phyloP scores from a whole-genome alignment of 768 basidiomycete genomes.

The Suillus decipiens region DNA sequence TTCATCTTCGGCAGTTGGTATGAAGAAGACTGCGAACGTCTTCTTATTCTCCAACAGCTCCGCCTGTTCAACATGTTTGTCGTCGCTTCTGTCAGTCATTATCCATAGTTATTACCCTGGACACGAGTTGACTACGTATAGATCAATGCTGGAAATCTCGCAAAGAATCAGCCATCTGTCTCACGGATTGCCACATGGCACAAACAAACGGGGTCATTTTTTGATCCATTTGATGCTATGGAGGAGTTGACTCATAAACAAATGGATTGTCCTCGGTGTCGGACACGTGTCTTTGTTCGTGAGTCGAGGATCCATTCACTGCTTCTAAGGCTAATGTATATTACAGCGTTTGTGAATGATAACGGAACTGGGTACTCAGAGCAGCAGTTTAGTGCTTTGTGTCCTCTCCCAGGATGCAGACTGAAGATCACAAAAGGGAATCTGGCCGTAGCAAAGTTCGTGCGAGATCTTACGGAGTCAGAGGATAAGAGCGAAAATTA shows the following conservation, averaged over 20 bases:
- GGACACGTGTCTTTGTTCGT: slow-evolving; percentile 31
- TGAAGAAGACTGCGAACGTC: slow-evolving; percentile 35
- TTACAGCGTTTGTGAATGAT: slow-evolving; percentile 41
- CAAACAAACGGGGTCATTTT: slow-evolving; percentile 29
- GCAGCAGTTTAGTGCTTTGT: slow-evolving; percentile 37
- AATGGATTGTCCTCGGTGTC: slow-evolving; percentile 39
- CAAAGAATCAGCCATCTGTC: slow-evolving; percentile 18
- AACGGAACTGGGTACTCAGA: slow-evolving; percentile 52
- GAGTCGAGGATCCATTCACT: slow-evolving; percentile 18
- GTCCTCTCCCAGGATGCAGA: slow-evolving; percentile 40
- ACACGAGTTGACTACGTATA: slow-evolving; percentile 6
- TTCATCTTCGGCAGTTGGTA: slow-evolving; percentile 27
- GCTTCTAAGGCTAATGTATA: background rate
- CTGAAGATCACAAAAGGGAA: slow-evolving; percentile 42
- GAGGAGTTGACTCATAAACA: slow-evolving; percentile 23
- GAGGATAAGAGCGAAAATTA: slow-evolving; percentile 22
- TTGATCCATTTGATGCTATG: slow-evolving; percentile 39
- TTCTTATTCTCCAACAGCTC: slow-evolving; percentile 25
- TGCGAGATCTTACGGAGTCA: slow-evolving; percentile 36
- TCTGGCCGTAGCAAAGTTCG: slow-evolving; percentile 46
- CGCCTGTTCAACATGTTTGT: slow-evolving; percentile 29
- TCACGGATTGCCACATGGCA: slow-evolving; percentile 23
- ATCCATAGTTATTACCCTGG: background rate
- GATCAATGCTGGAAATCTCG: slow-evolving; percentile 27
- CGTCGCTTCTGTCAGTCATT: slow-evolving; percentile 29